Percentiles rank a stretch among this genome's conserved stretches.
Evolutionary conservation across 192 early-diverging fungal genomes (phyloP).

Genomic region (Podila minutissima): DNA sequence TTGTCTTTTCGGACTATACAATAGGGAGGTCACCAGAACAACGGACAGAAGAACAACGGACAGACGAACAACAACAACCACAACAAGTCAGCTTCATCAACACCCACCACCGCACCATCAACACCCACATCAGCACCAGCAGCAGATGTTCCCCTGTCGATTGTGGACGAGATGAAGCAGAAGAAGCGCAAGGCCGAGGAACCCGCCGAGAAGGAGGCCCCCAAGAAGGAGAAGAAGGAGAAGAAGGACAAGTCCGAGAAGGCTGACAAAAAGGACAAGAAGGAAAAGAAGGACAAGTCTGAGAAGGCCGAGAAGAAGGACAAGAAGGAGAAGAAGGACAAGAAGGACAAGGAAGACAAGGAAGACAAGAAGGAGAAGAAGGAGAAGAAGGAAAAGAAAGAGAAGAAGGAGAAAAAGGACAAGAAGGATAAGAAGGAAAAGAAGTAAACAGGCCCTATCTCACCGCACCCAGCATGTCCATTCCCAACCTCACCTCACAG

Average conservation of each 20-base stretch:
- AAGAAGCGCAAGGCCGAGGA: constrained; percentile 52
- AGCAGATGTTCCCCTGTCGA: constrained; percentile 34
- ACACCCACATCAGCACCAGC: background rate
- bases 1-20: background rate
- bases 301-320: constrained; percentile 28
- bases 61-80: constrained; percentile 21
- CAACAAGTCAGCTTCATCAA: background rate
- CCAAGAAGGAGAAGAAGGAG: constrained; percentile 34
- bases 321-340: background rate
- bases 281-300: constrained; percentile 27
- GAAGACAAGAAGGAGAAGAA: constrained; percentile 1
- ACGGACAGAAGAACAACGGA: constrained; percentile 42
- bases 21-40: constrained; percentile 50
- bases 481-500: too few relatives aligned
- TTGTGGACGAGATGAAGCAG: constrained; percentile 54
- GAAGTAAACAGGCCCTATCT: background rate
- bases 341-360: background rate
- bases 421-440: too few relatives aligned
- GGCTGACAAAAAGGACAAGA: constrained; percentile 36
- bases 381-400: background rate
- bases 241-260: constrained; percentile 11
- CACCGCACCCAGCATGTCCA: too few relatives aligned
- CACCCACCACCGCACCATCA: constrained; percentile 2
- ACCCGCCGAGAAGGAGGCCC: constrained; percentile 13
- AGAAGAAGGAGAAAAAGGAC: too few relatives aligned